Evolutionary conservation across 148 eudicot species (phyloP).

Genomic region (Vaccinium darrowii): DNA sequence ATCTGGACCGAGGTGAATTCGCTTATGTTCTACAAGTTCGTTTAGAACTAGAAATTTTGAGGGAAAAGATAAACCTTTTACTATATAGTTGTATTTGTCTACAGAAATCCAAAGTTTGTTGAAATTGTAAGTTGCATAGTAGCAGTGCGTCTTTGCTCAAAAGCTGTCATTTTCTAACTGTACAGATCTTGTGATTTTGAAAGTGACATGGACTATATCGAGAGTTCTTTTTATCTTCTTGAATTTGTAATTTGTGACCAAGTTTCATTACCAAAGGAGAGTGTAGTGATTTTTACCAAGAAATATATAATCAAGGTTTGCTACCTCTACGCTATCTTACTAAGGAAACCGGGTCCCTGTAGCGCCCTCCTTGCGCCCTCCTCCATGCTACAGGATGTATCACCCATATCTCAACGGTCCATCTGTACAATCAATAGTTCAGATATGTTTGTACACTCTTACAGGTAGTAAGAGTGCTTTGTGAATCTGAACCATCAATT

Average conservation of each 20-base stretch:
- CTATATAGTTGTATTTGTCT: not conserved
- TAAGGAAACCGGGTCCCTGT: too few species aligned
- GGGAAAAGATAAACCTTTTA: not conserved
- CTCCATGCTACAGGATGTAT: too few species aligned
- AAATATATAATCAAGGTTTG: not conserved
- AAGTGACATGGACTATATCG: conserved; percentile 1
- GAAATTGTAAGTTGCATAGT: conserved; percentile 6
- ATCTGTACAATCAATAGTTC: too few species aligned
- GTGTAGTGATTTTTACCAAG: not conserved
- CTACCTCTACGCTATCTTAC: not conserved
- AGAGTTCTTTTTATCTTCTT: not conserved
- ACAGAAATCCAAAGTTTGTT: conserved; percentile 7
- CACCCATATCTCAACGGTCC: too few species aligned
- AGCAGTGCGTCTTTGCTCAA: conserved; percentile 7
- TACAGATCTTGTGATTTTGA: conserved; percentile 6
- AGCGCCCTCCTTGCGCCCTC: too few species aligned
- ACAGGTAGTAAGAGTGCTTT: too few species aligned
- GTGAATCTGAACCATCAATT: too few species aligned
- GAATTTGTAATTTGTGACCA: not conserved
- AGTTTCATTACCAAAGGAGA: not conserved
- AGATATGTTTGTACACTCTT: too few species aligned
- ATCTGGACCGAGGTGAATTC: conserved; percentile 66
- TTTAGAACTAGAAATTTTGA: conserved; percentile 12
- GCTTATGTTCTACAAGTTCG: not conserved
- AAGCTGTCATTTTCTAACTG: conserved; percentile 10